Conservation (phyloP, 805 yeast genomes). For the Starmerella potacharoeniae region DNA sequence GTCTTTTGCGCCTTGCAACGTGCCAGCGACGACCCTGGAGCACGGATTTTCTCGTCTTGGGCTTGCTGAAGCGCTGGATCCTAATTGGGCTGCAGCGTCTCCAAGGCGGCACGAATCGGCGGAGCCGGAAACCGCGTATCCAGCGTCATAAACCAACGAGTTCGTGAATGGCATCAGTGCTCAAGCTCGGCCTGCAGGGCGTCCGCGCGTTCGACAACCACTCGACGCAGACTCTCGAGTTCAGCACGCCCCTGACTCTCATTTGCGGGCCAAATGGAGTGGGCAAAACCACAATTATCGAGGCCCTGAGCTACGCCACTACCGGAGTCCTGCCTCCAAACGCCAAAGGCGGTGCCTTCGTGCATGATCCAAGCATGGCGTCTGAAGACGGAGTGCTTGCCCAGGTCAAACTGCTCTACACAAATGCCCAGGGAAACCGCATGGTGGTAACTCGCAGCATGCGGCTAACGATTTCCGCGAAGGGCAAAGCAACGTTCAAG, state of each 20-base stretch:
- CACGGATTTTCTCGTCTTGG: too few relatives aligned
- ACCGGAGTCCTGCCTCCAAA: slow-evolving; percentile 96
- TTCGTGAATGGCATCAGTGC: slow-evolving; percentile 19
- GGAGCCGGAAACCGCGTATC: too few relatives aligned
- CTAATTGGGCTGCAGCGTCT: too few relatives aligned
- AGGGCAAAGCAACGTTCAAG: slow-evolving; percentile 61
- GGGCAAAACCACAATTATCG: slow-evolving; percentile 94
- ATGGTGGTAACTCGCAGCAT: slow-evolving; percentile 83
- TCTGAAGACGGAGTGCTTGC: slow-evolving; percentile 73
- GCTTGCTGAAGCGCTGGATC: too few relatives aligned
- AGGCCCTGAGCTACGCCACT: slow-evolving; percentile 84
- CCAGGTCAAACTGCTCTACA: slow-evolving; percentile 80
- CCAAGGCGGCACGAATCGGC: too few relatives aligned
- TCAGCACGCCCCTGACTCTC: slow-evolving; percentile 79
- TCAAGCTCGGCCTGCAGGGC: slow-evolving; percentile 67
- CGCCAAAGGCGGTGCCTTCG: slow-evolving; percentile 89
- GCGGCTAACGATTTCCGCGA: slow-evolving; percentile 51
- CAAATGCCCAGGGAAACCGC: slow-evolving; percentile 50
- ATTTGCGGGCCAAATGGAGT: slow-evolving; percentile 95
- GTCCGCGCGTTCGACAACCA: slow-evolving; percentile 84
- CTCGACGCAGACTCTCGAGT: slow-evolving; percentile 73
- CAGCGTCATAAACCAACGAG: too few relatives aligned
- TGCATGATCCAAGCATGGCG: slow-evolving; percentile 69
- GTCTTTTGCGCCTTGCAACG: neutral
- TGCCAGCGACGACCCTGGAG: too few relatives aligned